Evolutionary conservation across 2,329 filamentous ascomycete genomes (phyloP), one percentile per base, ranked within the genome.

Genomic region (Scleromitrula shiraiana): DNA sequence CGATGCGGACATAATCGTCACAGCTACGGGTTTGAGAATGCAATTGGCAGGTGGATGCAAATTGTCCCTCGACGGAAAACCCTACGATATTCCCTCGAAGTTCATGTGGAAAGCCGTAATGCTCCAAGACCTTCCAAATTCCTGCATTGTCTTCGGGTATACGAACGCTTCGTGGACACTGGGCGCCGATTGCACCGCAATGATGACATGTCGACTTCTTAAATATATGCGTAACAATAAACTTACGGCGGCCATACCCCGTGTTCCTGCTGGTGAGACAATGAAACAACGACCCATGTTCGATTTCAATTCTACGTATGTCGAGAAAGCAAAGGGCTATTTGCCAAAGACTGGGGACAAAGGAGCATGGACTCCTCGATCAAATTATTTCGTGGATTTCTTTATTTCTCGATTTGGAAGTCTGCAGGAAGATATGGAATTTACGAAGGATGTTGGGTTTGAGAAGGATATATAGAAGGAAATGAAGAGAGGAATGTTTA

Each of bases 91-190:
- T 1, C 59, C 68, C 1, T 62, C 72, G 2, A 76, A 76, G 43
- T 82, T 75, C 60, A 62, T 76, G 10, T 87, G 82, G 82, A 77
- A 77, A 57, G 75, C 75, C 5, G 67, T 72, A 47, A 83, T 87
- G 81, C 62, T 87, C 1, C 75, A 84, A 54, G 78, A 76, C 40
- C 62, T 85, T 1, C 83, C 83, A 5, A 88, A 87, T 58, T 65
- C 76, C 2, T 70, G 72, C 1, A 70, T 79, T 44, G 68, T 83
- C 29, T 69, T 82, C 36, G 83, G 83, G 7, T 87, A 86, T 61
- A 75, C 78, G 17, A 78, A 82, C 39, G 74, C 76, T 0, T 76
- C 75, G 0, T 88, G 82, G 82, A 87, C 83, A 0, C 73, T 83
- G 0, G 82, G 82, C 2, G 75, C 78, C 0, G 81, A 83, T 43